phyloP scores from a whole-genome alignment of 768 basidiomycete species.

The Hericium rajendrae region DNA sequence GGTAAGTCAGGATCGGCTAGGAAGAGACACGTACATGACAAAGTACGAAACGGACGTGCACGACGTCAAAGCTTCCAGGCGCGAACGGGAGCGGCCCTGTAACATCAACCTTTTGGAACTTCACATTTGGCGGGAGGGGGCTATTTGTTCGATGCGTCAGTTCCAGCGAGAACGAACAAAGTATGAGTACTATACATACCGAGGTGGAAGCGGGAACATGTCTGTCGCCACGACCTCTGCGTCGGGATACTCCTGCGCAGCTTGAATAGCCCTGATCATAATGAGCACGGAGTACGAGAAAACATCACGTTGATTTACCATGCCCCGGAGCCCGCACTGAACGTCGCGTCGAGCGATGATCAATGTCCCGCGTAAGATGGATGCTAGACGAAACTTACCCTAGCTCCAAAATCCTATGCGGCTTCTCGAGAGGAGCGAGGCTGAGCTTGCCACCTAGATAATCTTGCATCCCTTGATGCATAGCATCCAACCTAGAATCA shows the following conservation, averaged over 20 bases:
- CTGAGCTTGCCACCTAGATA: not conserved
- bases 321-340: not conserved
- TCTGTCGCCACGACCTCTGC: not conserved
- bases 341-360: not conserved
- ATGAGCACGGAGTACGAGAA: not conserved
- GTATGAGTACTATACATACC: too few relatives aligned
- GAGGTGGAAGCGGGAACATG: not conserved
- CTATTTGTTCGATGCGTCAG: not conserved
- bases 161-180: not conserved
- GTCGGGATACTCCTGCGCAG: not conserved
- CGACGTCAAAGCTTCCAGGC: not conserved
- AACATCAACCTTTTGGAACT: not conserved
- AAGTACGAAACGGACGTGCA: not conserved
- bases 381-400: not conserved
- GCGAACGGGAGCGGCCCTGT: not conserved
- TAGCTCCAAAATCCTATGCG: not conserved
- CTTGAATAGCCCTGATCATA: not conserved
- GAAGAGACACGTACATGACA: not conserved
- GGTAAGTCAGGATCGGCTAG: not conserved
- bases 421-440: not conserved
- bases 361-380: not conserved
- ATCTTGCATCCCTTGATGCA: not conserved
- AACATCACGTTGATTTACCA: not conserved
- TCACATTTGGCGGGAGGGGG: not conserved
- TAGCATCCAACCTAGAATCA: not conserved